Evolutionary conservation across 2,329 filamentous ascomycete genomes (phyloP), one percentile per base, ranked within the genome.

Genomic region (Hypoxylon sp.): DNA sequence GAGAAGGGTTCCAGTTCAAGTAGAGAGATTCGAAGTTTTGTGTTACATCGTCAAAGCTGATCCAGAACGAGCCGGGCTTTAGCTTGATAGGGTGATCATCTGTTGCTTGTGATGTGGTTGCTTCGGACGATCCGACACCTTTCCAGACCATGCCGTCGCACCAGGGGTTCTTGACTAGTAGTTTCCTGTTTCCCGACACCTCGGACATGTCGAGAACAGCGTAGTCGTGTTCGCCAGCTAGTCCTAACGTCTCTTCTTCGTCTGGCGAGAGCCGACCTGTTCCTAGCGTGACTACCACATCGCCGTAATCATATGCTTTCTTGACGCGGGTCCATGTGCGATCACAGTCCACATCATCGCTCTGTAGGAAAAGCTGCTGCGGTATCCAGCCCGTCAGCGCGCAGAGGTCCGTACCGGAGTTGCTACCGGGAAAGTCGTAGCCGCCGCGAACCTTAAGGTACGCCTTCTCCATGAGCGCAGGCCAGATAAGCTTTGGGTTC

Each of bases 161-260:
- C 96, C 96, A 99, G 1, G 96, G 96, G 75, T 99, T 99, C 80
- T 99, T 99, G 70, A 99, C 87, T 0, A 98, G 84, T 56, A 98
- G 83, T 56, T 91, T 85, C 23, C 90, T 88, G 68, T 87, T 87
- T 0, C 87, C 87, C 5, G 53, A 84, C 1, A 83, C 74, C 25
- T 84, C 83, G 67, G 92, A 90, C 78, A 99, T 85, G 65, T 96
- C 90, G 57, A 98, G 83, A 2, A 99, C 90, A 2, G 94, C 94
- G 78, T 99, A 99, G 78, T 98, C 95, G 78, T 99, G 96, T 77
- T 97, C 91, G 17, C 93, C 91, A 19, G 93, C 92, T 6, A 99
- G 84, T 0, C 96, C 96, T 14, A 97, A 82, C 13, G 91, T 88
- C 69, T 89, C 86, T 79, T 98, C 93, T 75, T 97, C 93, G 57